These are phyloP conservation scores for Pichia kudriavzevii DNA, from an alignment of 1,139 yeast species.

Conservation along the genomic window DNA sequence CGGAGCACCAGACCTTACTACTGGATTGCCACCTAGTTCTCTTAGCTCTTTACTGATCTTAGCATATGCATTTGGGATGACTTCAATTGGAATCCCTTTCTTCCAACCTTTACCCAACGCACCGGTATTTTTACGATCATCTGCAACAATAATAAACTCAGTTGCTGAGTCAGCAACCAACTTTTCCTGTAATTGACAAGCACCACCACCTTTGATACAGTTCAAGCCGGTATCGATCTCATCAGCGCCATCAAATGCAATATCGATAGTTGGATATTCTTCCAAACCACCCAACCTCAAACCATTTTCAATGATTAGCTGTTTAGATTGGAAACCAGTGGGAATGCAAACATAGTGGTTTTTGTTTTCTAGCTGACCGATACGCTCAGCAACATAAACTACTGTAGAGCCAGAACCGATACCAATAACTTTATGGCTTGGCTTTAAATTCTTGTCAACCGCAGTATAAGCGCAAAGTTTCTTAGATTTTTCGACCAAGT, in stretches of 20 bases:
- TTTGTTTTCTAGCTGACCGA: slow-evolving; percentile 63
- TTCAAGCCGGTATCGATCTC: slow-evolving; percentile 79
- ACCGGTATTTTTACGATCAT: slow-evolving; percentile 72
- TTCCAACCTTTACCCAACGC: slow-evolving; percentile 74
- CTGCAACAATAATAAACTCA: slow-evolving; percentile 84
- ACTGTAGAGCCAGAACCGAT: slow-evolving; percentile 97
- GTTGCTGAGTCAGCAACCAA: slow-evolving; percentile 78
- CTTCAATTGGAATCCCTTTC: slow-evolving; percentile 92
- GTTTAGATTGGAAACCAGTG: slow-evolving; percentile 93
- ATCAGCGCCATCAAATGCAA: slow-evolving; percentile 98
- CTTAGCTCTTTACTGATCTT: slow-evolving; percentile 61
- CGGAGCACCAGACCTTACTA: slow-evolving; percentile 76
- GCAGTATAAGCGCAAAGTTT: slow-evolving; percentile 86
- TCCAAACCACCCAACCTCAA: slow-evolving; percentile 75
- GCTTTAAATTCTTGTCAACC: slow-evolving; percentile 79
- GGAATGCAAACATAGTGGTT: slow-evolving; percentile 71
- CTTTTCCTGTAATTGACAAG: slow-evolving; percentile 94
- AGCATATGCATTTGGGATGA: slow-evolving; percentile 82
- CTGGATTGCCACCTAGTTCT: slow-evolving; percentile 61
- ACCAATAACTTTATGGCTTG: slow-evolving; percentile 69
- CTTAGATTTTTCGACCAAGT: slow-evolving; percentile 58
- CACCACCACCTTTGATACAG: slow-evolving; percentile 98
- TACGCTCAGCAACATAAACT: slow-evolving; percentile 88
- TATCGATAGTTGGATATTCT: slow-evolving; percentile 70
- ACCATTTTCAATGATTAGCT: slow-evolving; percentile 76